Base-by-base conservation (phyloP, 192 early-diverging fungal species). In the Bifiguratus adelaidae region DNA sequence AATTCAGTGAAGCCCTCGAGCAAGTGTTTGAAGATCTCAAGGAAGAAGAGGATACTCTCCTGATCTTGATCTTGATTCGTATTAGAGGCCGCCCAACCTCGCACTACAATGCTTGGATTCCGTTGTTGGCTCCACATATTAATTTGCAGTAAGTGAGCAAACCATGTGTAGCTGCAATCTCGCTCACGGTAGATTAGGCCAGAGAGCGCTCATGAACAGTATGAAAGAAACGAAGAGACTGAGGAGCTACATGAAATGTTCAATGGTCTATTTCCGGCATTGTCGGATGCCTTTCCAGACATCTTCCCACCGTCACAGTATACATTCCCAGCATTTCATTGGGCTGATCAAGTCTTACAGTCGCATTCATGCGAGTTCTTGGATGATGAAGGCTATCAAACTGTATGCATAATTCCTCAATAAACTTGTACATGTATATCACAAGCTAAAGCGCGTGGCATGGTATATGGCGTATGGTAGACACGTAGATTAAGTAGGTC, bases 61-160 rank as follows among this genome's bases (percentile, higher is more conserved):
- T 58, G 22, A 65, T 65, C 51, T 29, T 65, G 11, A 19, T 24
- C 27, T 48, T 65, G 3, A 47, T 65, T 2, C 47, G 53, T 8
- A 52, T 58, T 37, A 34, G 41, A 9, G 28, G 26, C 15, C 32
- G 15, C 32, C 0, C 32, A 34, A 34, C 15, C 32, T 15, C 32
- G 11, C n/a, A 7, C 37, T 34, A 36, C 7, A 20, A 25, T 22
- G 19, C 8, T 3, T 35, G 9, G 16, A 12, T 0, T 24, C 24
- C 21, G 13, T 6, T 23, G 19, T 22, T 22, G 42, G 15, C 26
- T 23, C n/a, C 5, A 7, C 20, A 4, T 15, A 44, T 44, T 16
- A 46, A n/a, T 11, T 19, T 37, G 5, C 11, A 7, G 12, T 13
- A 15, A 3, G 7, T 41, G 20, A 42, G 7, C 33, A 16, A 47